Base-by-base conservation (phyloP, 345 rosid genomes). In the Hirschfeldia incana region DNA sequence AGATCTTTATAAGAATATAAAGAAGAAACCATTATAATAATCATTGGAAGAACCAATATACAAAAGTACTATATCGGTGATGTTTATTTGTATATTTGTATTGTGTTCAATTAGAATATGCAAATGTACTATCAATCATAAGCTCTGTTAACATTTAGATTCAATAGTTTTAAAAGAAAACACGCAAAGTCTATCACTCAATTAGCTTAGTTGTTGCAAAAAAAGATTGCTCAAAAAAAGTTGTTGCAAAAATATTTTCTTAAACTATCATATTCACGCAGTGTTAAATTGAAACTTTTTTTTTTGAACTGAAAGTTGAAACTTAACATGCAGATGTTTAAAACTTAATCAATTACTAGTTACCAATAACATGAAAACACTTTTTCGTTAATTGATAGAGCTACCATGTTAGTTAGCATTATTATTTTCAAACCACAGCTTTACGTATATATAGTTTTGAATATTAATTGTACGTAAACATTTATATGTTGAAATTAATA, bases 101-200 rank as follows among this genome's bases (percentile, higher is more conserved):
- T 37, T 36, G 51, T 36, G 33, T 26, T 36, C 27, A 8, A 65
- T 8, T 36, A 65, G 29, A 36, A 34, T 65, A 65, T 37, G 44
- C 69, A 65, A 36, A 36, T 33, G 30, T 36, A 65, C 51, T 4
- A 69, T 69, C 61, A 49, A 49, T 69, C 62, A 49, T 51, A 29
- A 69, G 28, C 4, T 69, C 21, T 30, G 61, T 51, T 69, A 8
- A 30, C 42, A 69, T 49, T 29, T 30, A n/a, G 29, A 32, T 49
- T 6, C 71, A 44, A 67, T 64, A 65, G 21, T 67, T 44, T 44
- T 6, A 12, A 13, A 39, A 11, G 17, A 44, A 21, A 67, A 27
- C 51, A 44, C 32, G 6, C 33, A 44, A 67, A 36, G 51, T 17
- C 8, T 17, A 9, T 65, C 69, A 36, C 4, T 9, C 30, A 21